phyloP scores from a whole-genome alignment of 495 filamentous ascomycete species.

The Podospora conica region DNA sequence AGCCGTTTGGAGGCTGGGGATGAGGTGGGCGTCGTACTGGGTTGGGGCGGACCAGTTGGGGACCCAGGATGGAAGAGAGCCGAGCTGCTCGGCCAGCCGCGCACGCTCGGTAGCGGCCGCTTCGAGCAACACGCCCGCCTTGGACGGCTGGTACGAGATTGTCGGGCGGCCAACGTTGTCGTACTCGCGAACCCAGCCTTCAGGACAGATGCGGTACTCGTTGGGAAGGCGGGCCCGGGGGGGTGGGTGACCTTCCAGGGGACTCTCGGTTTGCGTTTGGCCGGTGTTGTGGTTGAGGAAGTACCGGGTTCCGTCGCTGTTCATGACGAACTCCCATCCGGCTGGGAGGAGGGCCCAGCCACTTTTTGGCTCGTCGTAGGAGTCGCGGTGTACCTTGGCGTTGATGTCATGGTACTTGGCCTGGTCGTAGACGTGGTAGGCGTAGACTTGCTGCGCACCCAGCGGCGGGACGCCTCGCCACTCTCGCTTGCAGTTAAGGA shows the following conservation, averaged over 20 bases:
- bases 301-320: neutral
- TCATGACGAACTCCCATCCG: neutral
- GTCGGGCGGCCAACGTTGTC: neutral
- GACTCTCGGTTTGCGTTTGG: neutral
- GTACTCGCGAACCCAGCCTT: constrained; percentile 1
- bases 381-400: neutral
- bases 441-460: neutral
- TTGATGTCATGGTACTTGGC: neutral
- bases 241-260: neutral
- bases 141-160: neutral
- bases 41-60: neutral
- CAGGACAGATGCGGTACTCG: neutral
- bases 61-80: neutral
- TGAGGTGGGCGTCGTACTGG: neutral
- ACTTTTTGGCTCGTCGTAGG: neutral
- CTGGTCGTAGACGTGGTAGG: constrained; percentile 6
- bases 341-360: neutral
- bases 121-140: neutral
- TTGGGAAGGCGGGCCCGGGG: neutral
- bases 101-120: neutral
- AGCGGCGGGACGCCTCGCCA: neutral
- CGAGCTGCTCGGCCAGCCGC: neutral
- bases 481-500: constrained; percentile 4
- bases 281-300: neutral
- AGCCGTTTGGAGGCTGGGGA: neutral